phyloP scores from a whole-genome alignment of 805 yeast genomes.

The Komagataella pseudopastoris region DNA sequence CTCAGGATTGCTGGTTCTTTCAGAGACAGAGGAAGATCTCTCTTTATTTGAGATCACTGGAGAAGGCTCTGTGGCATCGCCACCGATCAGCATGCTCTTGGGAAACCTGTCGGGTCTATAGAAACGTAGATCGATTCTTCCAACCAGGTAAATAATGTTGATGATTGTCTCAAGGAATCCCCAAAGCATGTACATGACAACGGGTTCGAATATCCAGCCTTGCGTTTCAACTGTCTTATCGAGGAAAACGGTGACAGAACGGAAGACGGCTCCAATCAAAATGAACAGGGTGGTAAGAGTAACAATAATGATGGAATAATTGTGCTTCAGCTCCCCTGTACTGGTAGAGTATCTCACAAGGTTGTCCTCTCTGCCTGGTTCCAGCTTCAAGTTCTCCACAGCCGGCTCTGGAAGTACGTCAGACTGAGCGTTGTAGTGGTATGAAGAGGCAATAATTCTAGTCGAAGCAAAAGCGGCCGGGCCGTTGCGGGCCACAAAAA shows the following conservation, averaged over 20 bases:
- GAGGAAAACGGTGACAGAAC: conserved; percentile 34
- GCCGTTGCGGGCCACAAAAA: conserved; percentile 21
- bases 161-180: conserved; percentile 53
- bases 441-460: conserved; percentile 48
- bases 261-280: conserved; percentile 33
- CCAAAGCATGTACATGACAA: conserved; percentile 55
- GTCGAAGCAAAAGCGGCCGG: conserved; percentile 34
- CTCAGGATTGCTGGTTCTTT: background rate
- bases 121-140: conserved; percentile 64
- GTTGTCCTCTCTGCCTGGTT: conserved; percentile 8
- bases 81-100: background rate
- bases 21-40: conserved; percentile 3
- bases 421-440: conserved; percentile 8
- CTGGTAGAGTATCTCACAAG: conserved; percentile 6
- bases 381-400: background rate
- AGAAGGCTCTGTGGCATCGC: conserved; percentile 1
- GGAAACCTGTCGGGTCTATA: conserved; percentile 54
- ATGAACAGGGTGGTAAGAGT: conserved; percentile 31
- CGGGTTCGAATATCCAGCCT: conserved; percentile 35
- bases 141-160: conserved; percentile 40
- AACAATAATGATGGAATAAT: conserved; percentile 33
- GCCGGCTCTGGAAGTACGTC: background rate
- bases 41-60: conserved; percentile 19
- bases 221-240: conserved; percentile 16
- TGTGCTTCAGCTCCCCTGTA: conserved; percentile 26